These are phyloP conservation scores for Cicer arietinum DNA, from an alignment of 306 rosid species.

Conservation along the genomic window DNA sequence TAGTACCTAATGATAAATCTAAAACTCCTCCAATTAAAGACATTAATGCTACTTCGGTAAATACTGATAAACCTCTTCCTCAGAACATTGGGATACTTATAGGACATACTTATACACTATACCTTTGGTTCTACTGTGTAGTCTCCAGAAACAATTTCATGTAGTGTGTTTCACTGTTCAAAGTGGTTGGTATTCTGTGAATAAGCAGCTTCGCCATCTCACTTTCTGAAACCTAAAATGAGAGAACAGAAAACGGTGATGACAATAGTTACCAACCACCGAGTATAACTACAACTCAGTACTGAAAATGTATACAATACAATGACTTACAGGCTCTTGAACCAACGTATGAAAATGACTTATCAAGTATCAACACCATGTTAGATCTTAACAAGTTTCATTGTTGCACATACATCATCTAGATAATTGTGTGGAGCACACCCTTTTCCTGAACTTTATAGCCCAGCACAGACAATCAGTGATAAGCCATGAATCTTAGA, in stretches of 20 bases:
- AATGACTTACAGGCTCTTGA: conserved; percentile 64
- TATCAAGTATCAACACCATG: conserved; percentile 63
- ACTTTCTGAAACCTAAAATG: conserved; percentile 57
- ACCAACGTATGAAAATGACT: conserved; percentile 42
- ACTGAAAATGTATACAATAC: conserved; percentile 17
- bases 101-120: conserved; percentile 41
- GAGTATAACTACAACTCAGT: conserved; percentile 16
- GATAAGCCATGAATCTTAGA: conserved; percentile 22
- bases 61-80: conserved; percentile 16
- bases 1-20: conserved; percentile 19
- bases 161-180: conserved; percentile 56
- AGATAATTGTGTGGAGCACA: conserved; percentile 76
- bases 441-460: conserved; percentile 64
- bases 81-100: conserved; percentile 7
- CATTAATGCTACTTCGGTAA: conserved; percentile 22
- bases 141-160: conserved; percentile 60
- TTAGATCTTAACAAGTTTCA: conserved; percentile 82
- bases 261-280: conserved; percentile 22
- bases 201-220: conserved; percentile 65
- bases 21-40: conserved; percentile 13
- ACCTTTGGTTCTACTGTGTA: conserved; percentile 71
- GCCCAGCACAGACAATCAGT: conserved; percentile 58
- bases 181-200: conserved; percentile 64
- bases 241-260: conserved; percentile 16
- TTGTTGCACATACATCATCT: conserved; percentile 87